These are phyloP conservation scores for Phytopythium sindhum DNA, from an alignment of 352 stramenopile species.

Conservation along the genomic window DNA sequence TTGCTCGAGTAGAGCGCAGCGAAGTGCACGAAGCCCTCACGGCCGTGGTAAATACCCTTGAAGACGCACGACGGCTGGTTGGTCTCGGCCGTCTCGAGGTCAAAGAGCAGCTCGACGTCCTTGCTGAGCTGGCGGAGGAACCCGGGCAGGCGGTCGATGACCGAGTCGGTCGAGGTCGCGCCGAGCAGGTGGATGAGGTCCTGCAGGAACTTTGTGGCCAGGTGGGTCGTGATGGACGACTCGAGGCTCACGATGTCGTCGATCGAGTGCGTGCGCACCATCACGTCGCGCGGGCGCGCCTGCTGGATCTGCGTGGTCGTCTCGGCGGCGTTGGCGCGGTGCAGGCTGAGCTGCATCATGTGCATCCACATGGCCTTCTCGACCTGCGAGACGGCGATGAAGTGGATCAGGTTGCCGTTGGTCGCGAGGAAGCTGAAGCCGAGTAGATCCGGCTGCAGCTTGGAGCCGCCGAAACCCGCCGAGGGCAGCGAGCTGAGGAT, in stretches of 20 bases:
- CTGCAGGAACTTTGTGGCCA: constrained; percentile 67
- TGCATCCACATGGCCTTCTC: constrained; percentile 84
- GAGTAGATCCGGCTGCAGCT: constrained; percentile 69
- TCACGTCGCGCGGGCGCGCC: constrained; percentile 25
- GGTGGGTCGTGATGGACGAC: constrained; percentile 60
- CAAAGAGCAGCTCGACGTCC: constrained; percentile 81
- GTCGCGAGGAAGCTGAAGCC: constrained; percentile 84
- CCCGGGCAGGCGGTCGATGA: constrained; percentile 54
- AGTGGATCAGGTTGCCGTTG: constrained; percentile 82
- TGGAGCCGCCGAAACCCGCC: constrained; percentile 74
- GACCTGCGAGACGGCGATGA: constrained; percentile 70
- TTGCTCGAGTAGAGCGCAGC: constrained; percentile 76
- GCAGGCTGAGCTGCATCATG: constrained; percentile 70
- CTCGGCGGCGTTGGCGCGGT: constrained; percentile 44
- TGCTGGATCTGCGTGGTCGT: constrained; percentile 33
- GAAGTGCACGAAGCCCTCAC: constrained; percentile 85
- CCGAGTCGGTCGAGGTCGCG: constrained; percentile 28
- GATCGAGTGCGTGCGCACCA: constrained; percentile 24
- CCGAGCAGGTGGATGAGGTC: constrained; percentile 60
- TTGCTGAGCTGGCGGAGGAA: constrained; percentile 84
- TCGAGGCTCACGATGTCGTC: constrained; percentile 54
- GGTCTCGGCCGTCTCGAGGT: constrained; percentile 74
- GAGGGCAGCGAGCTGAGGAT: constrained; percentile 76
- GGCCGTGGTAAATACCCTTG: constrained; percentile 85
- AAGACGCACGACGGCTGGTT: constrained; percentile 79